Conservation (phyloP, 2,329 filamentous ascomycete species). For the Purpureocillium lavendulum region DNA sequence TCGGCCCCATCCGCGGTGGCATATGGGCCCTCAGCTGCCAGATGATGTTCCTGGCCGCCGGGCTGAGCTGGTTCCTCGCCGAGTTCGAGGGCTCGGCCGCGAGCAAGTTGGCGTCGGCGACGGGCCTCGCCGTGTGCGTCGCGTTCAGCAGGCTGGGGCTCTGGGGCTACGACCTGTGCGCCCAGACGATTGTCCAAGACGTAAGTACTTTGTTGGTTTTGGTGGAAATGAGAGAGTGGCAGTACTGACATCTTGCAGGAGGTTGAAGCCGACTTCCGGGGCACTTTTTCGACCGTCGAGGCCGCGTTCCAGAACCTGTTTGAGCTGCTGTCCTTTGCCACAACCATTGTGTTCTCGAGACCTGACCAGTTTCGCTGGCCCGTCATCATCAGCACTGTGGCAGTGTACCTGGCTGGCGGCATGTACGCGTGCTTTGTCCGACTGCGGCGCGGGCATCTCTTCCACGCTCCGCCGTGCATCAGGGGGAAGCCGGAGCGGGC, state of each 20-base stretch:
- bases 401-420: constrained; percentile 29
- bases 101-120: constrained; percentile 28
- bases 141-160: constrained; percentile 51
- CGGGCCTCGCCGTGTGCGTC: constrained; percentile 39
- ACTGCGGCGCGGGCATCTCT: constrained; percentile 21
- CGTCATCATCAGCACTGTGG: constrained; percentile 46
- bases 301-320: constrained; percentile 61
- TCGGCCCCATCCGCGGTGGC: constrained; percentile 55
- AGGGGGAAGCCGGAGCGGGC: not conserved
- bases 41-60: constrained; percentile 42
- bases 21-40: constrained; percentile 67
- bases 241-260: constrained; percentile 35
- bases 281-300: constrained; percentile 61
- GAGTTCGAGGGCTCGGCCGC: constrained; percentile 15
- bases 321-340: constrained; percentile 57
- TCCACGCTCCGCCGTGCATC: constrained; percentile 13
- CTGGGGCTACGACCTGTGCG: constrained; percentile 53
- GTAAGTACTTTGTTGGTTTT: constrained; percentile 22
- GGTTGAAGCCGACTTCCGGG: constrained; percentile 48
- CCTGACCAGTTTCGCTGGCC: constrained; percentile 60
- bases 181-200: constrained; percentile 54
- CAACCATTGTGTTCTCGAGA: constrained; percentile 54
- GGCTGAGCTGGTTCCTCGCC: constrained; percentile 9
- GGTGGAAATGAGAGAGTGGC: too few relatives aligned
- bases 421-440: constrained; percentile 22